These are phyloP conservation scores for Fragilaria crotonensis DNA, from an alignment of 108 stramenopile species.

Conservation along the genomic window DNA sequence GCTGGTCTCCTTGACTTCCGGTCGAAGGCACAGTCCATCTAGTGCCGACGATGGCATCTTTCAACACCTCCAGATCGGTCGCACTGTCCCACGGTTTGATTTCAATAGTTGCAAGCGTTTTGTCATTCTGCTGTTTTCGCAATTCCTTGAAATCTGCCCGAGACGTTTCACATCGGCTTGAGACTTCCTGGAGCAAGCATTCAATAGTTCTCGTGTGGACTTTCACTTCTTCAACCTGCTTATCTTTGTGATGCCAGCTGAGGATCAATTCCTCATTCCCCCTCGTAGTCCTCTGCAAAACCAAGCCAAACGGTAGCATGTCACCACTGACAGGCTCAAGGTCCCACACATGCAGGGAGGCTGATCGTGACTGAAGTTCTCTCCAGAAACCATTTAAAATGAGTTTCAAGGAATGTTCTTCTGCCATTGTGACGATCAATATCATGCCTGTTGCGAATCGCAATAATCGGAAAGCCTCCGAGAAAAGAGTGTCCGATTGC, in stretches of 20 bases:
- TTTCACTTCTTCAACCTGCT: neutral
- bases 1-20: neutral
- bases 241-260: neutral
- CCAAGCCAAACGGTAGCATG: conserved; percentile 17
- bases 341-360: conserved; percentile 9
- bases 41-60: neutral
- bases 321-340: conserved; percentile 12
- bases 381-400: conserved; percentile 8
- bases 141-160: neutral
- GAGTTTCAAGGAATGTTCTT: conserved; percentile 8
- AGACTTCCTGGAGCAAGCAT: neutral
- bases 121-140: neutral
- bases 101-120: conserved; percentile 7
- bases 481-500: conserved; percentile 7
- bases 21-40: neutral
- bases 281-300: neutral
- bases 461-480: conserved; percentile 10
- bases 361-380: neutral
- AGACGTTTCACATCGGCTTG: neutral
- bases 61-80: conserved; percentile 3
- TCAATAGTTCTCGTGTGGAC: neutral
- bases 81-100: conserved; percentile 12
- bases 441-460: neutral
- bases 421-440: conserved; percentile 13
- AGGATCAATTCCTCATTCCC: neutral